Conservation (phyloP, 2,329 filamentous ascomycete genomes). For the Clonostachys rhizophaga region DNA sequence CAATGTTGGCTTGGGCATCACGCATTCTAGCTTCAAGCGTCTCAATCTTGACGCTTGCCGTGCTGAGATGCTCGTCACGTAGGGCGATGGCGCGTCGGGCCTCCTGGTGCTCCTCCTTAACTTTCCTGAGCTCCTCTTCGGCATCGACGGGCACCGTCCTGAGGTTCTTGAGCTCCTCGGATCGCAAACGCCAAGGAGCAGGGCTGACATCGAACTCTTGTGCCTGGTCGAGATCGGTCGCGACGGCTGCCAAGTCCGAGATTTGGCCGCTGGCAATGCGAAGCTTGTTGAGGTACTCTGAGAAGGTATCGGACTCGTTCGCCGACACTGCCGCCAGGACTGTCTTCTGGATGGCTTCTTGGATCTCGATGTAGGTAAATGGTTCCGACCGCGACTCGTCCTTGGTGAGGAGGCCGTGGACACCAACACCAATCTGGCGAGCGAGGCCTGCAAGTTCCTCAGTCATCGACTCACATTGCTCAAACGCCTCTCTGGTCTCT, state of each 20-base stretch:
- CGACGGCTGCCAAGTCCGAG: constrained; percentile 65
- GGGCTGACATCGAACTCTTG: constrained; percentile 73
- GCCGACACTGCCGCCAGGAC: constrained; percentile 40
- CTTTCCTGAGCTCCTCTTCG: constrained; percentile 75
- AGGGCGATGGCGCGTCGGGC: constrained; percentile 67
- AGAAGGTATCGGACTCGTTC: constrained; percentile 65
- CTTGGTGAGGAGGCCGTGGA: constrained; percentile 58
- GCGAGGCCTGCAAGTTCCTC: constrained; percentile 62
- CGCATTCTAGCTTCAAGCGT: constrained; percentile 84
- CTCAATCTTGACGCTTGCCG: constrained; percentile 87
- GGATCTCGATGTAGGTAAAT: constrained; percentile 62
- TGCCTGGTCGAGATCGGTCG: constrained; percentile 66
- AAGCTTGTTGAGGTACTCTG: constrained; percentile 62
- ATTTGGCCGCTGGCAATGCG: constrained; percentile 60
- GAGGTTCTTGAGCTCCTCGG: constrained; percentile 75
- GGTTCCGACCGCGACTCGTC: constrained; percentile 69
- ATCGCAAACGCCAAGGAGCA: constrained; percentile 79
- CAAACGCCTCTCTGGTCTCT: constrained; percentile 65
- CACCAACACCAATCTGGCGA: constrained; percentile 60
- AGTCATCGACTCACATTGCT: constrained; percentile 61
- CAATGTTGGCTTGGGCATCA: constrained; percentile 74
- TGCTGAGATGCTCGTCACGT: constrained; percentile 79
- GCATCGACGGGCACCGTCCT: constrained; percentile 78
- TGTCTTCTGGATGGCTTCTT: constrained; percentile 55
- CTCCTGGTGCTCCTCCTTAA: constrained; percentile 78